Evolutionary conservation across 2,329 filamentous ascomycete genomes (phyloP), one percentile per base, ranked within the genome.

Genomic region (Colletotrichum sp.): DNA sequence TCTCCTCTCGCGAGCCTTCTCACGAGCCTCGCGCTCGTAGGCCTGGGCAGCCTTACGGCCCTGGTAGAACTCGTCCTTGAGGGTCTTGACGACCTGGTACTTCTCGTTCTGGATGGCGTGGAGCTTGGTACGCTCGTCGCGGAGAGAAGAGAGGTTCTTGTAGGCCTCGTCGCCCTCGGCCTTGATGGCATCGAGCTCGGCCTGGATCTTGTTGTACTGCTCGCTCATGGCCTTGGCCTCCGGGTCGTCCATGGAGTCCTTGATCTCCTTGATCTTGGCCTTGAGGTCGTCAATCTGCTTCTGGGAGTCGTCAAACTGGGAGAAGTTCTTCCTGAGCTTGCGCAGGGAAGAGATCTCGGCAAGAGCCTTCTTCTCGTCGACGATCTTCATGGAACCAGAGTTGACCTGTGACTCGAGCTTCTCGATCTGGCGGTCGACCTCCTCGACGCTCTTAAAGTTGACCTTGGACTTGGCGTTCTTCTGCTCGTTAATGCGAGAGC

Each of bases 321-420:
- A 92, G 84, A 99, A 98, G 86, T 92, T 94, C 92, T 98, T 99
- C 88, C 95, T 95, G 82, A 94, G 91, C 89, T 98, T 98, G 86
- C 94, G 93, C 79, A 99, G 88, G 84, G 88, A 93, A 65, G 94
- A 95, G 81, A 98, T 93, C 81, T 98, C 95, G 67, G 91, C 88
- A 24, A 99, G 90, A 10, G 95, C 93, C 91, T 98, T 99, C 90
- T 95, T 98, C 92, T 99, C 97, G 81, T 99, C 97, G 13, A 99
- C 97, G 68, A 99, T 89, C 88, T 96, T 98, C 94, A 99, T 96
- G 84, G 91, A 94, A 79, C 96, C 96, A 44, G 93, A 91, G 85
- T 98, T 95, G 80, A 99, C 96, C 84, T 96, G 92, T 86, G 93
- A 93, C 79, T 98, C 95, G 70, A 98, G 92, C 69, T 90, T 89